phyloP scores from a whole-genome alignment of 2,329 filamentous ascomycete genomes.

The Claviceps cyperi region DNA sequence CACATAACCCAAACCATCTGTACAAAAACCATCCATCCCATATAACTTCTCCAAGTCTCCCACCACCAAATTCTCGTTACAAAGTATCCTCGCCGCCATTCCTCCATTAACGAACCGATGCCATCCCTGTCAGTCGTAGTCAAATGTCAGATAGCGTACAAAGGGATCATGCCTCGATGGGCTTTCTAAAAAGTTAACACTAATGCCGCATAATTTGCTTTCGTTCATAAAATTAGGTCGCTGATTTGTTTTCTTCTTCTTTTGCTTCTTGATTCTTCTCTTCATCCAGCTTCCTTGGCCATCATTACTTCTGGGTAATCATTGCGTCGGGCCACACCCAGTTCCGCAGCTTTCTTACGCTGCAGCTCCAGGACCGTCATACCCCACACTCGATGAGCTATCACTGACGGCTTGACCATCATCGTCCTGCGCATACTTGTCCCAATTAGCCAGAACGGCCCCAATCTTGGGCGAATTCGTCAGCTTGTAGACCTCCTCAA shows the following conservation, averaged over 20 bases:
- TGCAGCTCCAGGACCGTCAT: slow-evolving; percentile 28
- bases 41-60: not conserved
- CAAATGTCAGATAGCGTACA: not conserved
- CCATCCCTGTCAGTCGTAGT: slow-evolving; percentile 8
- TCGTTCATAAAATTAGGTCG: not conserved
- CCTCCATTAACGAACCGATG: slow-evolving; percentile 4
- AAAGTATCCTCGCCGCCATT: slow-evolving; percentile 1
- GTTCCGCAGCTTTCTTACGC: slow-evolving; percentile 18
- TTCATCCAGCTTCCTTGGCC: not conserved
- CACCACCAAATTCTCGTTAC: not conserved
- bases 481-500: slow-evolving; percentile 92
- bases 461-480: slow-evolving; percentile 74
- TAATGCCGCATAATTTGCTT: not conserved
- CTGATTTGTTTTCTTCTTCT: not conserved
- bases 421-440: slow-evolving; percentile 48
- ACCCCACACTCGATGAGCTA: slow-evolving; percentile 24
- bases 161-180: not conserved
- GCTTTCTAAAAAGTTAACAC: slow-evolving; percentile 2
- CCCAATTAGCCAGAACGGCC: slow-evolving; percentile 75
- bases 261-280: not conserved
- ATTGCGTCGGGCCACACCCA: not conserved
- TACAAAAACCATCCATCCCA: too few species aligned
- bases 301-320: not conserved
- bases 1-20: too few species aligned
- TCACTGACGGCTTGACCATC: slow-evolving; percentile 22